Evolutionary conservation across 495 filamentous ascomycete genomes (phyloP), one percentile per base, ranked within the genome.

Genomic region (Hypoxylon perforatum): DNA sequence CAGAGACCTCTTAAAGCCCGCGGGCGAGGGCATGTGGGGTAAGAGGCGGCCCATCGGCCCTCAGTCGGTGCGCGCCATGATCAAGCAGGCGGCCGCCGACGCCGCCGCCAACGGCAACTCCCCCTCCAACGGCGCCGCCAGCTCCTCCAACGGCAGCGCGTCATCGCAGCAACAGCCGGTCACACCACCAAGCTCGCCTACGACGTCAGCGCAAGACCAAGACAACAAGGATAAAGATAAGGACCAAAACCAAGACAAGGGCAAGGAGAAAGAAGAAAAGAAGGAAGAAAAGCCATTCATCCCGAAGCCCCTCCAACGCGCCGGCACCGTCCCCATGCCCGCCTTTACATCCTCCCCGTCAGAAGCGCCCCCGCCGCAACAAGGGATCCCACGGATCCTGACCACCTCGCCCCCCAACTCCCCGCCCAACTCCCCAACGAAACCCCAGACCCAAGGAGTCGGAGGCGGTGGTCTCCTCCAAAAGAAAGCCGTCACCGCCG

Each of bases 21-120:
- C 66, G 1, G 72, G 69, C 45, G 72, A 74, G 33, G 64, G 60
- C 50, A 72, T 74, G 66, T 74, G 72, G 72, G 72, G 72, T 17
- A 74, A 74, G 35, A 36, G 72, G 1, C 56, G 72, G 5, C 72
- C 72, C 36, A 68, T 74, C 49, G 72, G 72, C 0, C 72, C 72
- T 0, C 67, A 72, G 41, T 72, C 69, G 18, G 41, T 74, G 7
- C 72, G 72, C 19, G 69, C 72, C 44, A 74, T 74, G 72, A 65
- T 74, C 72, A 74, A 72, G 57, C 65, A 74, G 28, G 67, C 71
- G n/a, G 55, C 50, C 19, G 49, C 19, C 44, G 61, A 64, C 4
- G 55, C 63, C 14, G 46, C 52, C 12, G 41, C 53, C 28, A 35
- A n/a, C 53, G 4, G 8, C 39, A 15, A 51, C 15, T 23, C 56